Conservation (phyloP, 176 grass and related monocot species). For the Saccharum officinarum region DNA sequence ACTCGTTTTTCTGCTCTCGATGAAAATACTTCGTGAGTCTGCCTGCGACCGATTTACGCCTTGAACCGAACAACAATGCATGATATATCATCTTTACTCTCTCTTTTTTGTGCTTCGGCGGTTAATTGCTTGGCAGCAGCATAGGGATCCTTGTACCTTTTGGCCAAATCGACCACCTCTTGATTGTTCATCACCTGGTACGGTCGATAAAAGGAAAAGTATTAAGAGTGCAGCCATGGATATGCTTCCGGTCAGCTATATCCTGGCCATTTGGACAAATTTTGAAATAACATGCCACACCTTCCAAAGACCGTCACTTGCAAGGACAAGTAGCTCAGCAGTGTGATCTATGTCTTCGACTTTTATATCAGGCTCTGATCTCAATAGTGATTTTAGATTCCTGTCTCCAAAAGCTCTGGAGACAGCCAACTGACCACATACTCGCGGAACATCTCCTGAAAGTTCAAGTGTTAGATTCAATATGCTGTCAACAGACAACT, state of each 20-base stretch:
- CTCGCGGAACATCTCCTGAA: constrained; percentile 87
- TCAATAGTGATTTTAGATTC: constrained; percentile 77
- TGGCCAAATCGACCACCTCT: constrained; percentile 66
- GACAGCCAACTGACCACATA: constrained; percentile 80
- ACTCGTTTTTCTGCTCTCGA: not conserved
- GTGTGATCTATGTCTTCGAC: constrained; percentile 62
- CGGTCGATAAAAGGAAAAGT: constrained; percentile 5
- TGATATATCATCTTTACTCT: constrained; percentile 91
- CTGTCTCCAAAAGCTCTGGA: constrained; percentile 82
- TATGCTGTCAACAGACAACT: not conserved
- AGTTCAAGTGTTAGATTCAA: constrained; percentile 21
- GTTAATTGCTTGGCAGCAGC: constrained; percentile 68
- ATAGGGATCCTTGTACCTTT: constrained; percentile 72
- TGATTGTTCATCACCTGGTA: constrained; percentile 70
- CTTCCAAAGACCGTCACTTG: constrained; percentile 89
- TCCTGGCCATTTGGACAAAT: not conserved
- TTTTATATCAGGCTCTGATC: constrained; percentile 71
- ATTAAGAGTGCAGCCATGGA: constrained; percentile 27
- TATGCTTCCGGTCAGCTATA: constrained; percentile 22
- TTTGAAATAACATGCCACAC: constrained; percentile 40
- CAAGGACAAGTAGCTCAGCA: constrained; percentile 71
- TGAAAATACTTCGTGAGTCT: constrained; percentile 5
- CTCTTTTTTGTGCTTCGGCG: constrained; percentile 57
- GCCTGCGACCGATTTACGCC: constrained; percentile 31
- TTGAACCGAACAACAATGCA: constrained; percentile 85